These are phyloP conservation scores for Mycena chlorophos DNA, from an alignment of 768 basidiomycete species.

Conservation along the genomic window DNA sequence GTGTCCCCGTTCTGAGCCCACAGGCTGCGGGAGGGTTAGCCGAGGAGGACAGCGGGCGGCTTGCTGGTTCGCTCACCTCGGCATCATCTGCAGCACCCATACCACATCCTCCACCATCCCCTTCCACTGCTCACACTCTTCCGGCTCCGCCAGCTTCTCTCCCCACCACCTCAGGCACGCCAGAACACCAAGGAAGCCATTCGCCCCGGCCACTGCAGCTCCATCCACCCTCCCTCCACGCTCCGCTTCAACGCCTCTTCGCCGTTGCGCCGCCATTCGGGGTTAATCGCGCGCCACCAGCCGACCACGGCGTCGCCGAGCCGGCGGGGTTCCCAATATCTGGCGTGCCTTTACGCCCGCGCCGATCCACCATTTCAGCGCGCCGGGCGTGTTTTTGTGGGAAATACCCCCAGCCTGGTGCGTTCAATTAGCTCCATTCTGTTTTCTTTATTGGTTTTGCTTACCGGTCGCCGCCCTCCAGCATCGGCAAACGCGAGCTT, in stretches of 20 bases:
- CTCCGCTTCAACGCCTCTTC: background rate
- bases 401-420: background rate
- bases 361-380: background rate
- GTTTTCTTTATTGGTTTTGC: background rate
- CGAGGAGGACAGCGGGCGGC: background rate
- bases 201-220: background rate
- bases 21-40: background rate
- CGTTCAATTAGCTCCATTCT: background rate
- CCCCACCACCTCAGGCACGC: background rate
- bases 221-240: background rate
- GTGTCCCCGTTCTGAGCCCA: background rate
- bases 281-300: background rate
- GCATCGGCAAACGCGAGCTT: background rate
- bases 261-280: background rate
- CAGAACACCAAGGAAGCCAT: background rate
- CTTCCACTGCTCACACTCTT: background rate
- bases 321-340: background rate
- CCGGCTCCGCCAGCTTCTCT: background rate
- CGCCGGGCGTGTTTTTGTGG: background rate
- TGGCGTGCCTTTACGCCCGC: background rate
- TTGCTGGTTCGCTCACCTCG: background rate
- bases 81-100: background rate
- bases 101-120: background rate
- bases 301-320: background rate
- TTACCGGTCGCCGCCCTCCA: no score